Evolutionary conservation across 1,284 basidiomycete species (phyloP).

Genomic region (Trichosporon inkin): DNA sequence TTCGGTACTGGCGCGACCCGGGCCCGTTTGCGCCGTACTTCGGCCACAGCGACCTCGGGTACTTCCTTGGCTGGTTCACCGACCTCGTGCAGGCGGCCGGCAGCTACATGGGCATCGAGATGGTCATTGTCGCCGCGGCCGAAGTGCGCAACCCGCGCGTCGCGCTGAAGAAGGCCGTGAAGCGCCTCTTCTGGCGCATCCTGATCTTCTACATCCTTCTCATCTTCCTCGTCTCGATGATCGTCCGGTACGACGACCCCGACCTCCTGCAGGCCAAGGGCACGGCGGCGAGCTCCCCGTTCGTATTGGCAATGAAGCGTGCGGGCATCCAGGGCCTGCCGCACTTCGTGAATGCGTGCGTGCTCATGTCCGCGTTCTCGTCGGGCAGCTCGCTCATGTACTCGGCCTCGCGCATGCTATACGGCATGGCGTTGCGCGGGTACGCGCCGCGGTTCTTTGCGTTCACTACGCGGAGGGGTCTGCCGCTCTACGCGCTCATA

Average conservation of each 20-base stretch:
- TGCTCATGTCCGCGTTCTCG: slow-evolving; percentile 80
- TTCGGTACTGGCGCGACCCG: slow-evolving; percentile 61
- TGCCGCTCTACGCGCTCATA: slow-evolving; percentile 66
- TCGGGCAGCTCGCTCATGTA: slow-evolving; percentile 80
- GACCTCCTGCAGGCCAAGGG: slow-evolving; percentile 57
- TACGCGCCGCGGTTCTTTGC: slow-evolving; percentile 73
- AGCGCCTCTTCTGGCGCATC: slow-evolving; percentile 65
- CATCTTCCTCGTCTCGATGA: slow-evolving; percentile 61
- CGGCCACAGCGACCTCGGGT: slow-evolving; percentile 19
- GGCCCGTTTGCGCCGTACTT: slow-evolving; percentile 42
- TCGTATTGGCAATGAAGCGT: slow-evolving; percentile 58
- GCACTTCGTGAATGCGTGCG: slow-evolving; percentile 74
- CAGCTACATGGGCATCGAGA: slow-evolving; percentile 33
- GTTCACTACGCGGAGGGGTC: slow-evolving; percentile 62
- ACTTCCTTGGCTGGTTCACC: slow-evolving; percentile 36
- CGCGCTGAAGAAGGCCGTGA: slow-evolving; percentile 33
- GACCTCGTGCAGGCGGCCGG: slow-evolving; percentile 32
- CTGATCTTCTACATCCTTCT: slow-evolving; percentile 59
- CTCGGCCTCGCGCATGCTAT: slow-evolving; percentile 70
- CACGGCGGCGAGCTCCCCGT: slow-evolving; percentile 67
- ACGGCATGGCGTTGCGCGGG: slow-evolving; percentile 69
- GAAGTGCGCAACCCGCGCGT: slow-evolving; percentile 33
- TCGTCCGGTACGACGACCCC: slow-evolving; percentile 63
- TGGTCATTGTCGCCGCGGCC: slow-evolving; percentile 29
- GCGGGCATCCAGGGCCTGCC: slow-evolving; percentile 70